Evolutionary conservation across 2,329 filamentous ascomycete species (phyloP), one percentile per base, ranked within the genome.

Genomic region (Hypocreales sp.): DNA sequence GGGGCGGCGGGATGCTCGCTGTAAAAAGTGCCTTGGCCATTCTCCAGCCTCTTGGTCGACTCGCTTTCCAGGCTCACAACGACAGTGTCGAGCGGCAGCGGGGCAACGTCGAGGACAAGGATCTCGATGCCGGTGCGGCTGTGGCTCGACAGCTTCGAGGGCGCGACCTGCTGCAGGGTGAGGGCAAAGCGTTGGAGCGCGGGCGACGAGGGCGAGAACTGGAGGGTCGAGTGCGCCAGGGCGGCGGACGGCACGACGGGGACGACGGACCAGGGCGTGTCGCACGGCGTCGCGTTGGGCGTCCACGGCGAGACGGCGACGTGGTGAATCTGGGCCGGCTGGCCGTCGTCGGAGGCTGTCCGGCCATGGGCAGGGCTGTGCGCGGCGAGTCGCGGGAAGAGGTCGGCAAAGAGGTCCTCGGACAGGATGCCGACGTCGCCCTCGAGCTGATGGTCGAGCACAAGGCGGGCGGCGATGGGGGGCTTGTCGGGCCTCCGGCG

Each of bases 11-110:
- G 61, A 37, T 72, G 67, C 11, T 73, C 66, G 36, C 72, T 71
- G 37, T 79, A 83, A 49, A 92, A 92, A 25, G 72, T 83, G 26
- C 71, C 79, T 47, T 92, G 80, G 25, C 84, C 76, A 46, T 84
- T 75, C 44, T 93, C 81, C 24, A 92, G 58, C 42, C 80, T 75
- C 37, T 74, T 73, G 22, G 90, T 68, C 6, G 87, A 65, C 31
- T 90, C 77, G 26, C 73, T 78, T 45, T 94, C 84, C 6, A 94
- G 62, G 26, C 71, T 83, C 31, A 95, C 81, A 46, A 83, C 93
- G 11, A 95, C 68, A 0, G 80, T 82, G 34, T 94, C 82, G 15
- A 95, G 58, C 2, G 75, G 67, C 15, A 95, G 54, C 2, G 87
- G 80, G 7, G 76, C 66, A 7, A 90, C 80, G 46, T 92, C 79